These are phyloP conservation scores for Haplosporangium sp. DNA, from an alignment of 371 early-diverging fungal species.

Conservation along the genomic window DNA sequence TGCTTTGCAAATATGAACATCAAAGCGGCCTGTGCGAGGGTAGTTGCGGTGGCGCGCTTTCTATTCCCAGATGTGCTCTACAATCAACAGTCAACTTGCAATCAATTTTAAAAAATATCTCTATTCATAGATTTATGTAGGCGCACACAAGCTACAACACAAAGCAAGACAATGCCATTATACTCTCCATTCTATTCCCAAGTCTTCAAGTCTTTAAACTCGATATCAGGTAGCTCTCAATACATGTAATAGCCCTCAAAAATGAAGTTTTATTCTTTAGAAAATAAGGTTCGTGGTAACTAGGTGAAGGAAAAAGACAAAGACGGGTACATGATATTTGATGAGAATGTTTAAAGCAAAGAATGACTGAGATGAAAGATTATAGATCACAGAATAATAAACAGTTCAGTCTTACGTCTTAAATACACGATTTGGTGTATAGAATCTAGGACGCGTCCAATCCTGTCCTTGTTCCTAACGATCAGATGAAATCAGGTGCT, in stretches of 20 bases:
- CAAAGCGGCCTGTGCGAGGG: background rate
- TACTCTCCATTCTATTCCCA: too few relatives aligned
- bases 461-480: slow-evolving; percentile 12
- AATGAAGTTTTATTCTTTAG: background rate
- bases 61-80: too few relatives aligned
- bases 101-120: too few relatives aligned
- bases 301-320: background rate
- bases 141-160: too few relatives aligned
- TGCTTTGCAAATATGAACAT: too few relatives aligned
- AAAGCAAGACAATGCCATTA: too few relatives aligned
- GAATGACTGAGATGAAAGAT: background rate
- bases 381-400: background rate
- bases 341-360: slow-evolving; percentile 1
- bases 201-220: too few relatives aligned
- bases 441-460: slow-evolving; percentile 19
- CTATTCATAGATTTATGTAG: too few relatives aligned
- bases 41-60: background rate
- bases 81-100: too few relatives aligned
- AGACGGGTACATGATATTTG: background rate
- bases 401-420: slow-evolving; percentile 4
- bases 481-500: background rate
- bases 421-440: slow-evolving; percentile 18
- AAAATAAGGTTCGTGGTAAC: background rate
- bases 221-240: background rate
- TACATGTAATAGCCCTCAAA: background rate